phyloP scores from a whole-genome alignment of 345 rosid species.

The Eucalyptus pumila region DNA sequence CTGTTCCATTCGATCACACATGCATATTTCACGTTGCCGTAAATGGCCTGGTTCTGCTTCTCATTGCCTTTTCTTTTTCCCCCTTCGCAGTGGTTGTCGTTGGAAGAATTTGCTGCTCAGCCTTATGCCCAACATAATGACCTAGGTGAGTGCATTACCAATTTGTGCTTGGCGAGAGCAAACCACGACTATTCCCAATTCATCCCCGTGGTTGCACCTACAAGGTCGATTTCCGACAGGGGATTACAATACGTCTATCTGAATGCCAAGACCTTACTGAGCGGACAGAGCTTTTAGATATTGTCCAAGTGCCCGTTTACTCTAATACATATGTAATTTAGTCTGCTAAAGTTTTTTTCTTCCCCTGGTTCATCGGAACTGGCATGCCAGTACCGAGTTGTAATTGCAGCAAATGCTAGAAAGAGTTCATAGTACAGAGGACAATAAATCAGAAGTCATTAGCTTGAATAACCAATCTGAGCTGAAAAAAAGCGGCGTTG shows the following conservation, averaged over 20 bases:
- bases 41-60: background rate
- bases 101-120: constrained; percentile 67
- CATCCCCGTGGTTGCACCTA: constrained; percentile 5
- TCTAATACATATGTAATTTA: background rate
- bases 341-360: background rate
- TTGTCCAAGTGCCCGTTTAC: background rate
- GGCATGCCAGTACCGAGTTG: background rate
- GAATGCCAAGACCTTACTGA: constrained; percentile 1
- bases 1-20: background rate
- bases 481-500: background rate
- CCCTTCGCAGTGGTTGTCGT: constrained; percentile 51
- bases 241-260: constrained; percentile 26
- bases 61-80: background rate
- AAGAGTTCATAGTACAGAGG: background rate
- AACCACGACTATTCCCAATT: constrained; percentile 37
- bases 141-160: constrained; percentile 22
- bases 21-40: background rate
- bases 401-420: background rate
- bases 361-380: background rate
- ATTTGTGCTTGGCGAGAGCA: constrained; percentile 38
- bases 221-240: constrained; percentile 8
- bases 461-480: background rate
- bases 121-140: constrained; percentile 39
- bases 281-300: background rate
- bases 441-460: background rate